phyloP scores from a whole-genome alignment of 164 flowering plant genomes.

The Aristolochia fimbriata region DNA sequence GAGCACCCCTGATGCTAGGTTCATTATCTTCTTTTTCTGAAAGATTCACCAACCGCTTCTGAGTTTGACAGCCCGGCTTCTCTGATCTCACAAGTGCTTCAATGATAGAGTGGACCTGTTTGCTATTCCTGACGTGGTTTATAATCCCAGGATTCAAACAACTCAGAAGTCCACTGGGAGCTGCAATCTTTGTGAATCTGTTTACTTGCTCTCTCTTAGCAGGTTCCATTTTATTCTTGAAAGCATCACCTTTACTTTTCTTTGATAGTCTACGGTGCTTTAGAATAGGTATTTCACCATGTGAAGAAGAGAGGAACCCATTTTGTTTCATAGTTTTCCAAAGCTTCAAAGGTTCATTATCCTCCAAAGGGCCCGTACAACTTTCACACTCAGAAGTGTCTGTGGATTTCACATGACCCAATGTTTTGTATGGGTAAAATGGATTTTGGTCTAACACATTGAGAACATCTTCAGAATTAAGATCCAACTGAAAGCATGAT shows the following conservation, averaged over 20 bases:
- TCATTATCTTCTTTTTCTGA: neutral
- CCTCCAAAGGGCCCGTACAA: conserved; percentile 45
- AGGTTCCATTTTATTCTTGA: conserved; percentile 65
- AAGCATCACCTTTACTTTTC: conserved; percentile 30
- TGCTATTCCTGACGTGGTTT: conserved; percentile 86
- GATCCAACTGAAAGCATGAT: conserved; percentile 33
- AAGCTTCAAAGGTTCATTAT: conserved; percentile 38
- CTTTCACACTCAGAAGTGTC: conserved; percentile 68
- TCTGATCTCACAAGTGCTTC: conserved; percentile 76
- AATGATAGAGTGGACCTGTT: conserved; percentile 91
- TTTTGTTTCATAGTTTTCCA: conserved; percentile 93
- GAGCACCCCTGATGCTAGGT: neutral
- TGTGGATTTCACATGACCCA: conserved; percentile 24
- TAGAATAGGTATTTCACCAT: conserved; percentile 31
- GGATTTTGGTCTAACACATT: conserved; percentile 29
- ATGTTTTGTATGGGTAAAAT: conserved; percentile 24
- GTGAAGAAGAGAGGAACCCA: conserved; percentile 51
- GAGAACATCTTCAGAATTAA: conserved; percentile 39
- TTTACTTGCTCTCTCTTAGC: conserved; percentile 82
- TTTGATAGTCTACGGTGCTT: conserved; percentile 44
- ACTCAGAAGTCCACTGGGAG: conserved; percentile 85
- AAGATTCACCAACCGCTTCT: neutral
- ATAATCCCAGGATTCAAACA: conserved; percentile 90
- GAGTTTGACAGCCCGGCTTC: conserved; percentile 12
- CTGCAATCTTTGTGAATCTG: conserved; percentile 76